A percentile compares a stretch with the other conserved stretches of the same genome.
Evolutionary conservation across 192 early-diverging fungal genomes (phyloP).

Genomic region (Backusella australiensis): DNA sequence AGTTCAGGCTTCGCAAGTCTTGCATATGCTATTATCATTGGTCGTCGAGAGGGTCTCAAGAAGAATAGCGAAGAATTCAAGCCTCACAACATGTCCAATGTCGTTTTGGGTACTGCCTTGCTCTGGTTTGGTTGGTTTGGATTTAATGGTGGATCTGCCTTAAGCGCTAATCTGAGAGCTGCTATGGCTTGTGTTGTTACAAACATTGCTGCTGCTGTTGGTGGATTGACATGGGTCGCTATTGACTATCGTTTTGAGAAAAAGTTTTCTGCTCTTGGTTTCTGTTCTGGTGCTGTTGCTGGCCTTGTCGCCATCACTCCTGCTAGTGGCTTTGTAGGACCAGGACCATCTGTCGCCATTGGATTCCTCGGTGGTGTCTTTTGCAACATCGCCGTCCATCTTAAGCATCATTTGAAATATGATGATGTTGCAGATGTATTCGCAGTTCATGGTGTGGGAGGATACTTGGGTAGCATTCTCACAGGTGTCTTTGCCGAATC

Average conservation of each 20-base stretch:
- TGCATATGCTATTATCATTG: slow-evolving; percentile 85
- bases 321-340: slow-evolving; percentile 82
- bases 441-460: slow-evolving; percentile 86
- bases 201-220: slow-evolving; percentile 81
- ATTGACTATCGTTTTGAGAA: slow-evolving; percentile 75
- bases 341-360: slow-evolving; percentile 79
- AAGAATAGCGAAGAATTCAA: slow-evolving; percentile 54
- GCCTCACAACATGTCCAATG: slow-evolving; percentile 91
- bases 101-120: slow-evolving; percentile 59
- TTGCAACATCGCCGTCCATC: slow-evolving; percentile 79
- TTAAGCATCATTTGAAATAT: slow-evolving; percentile 84
- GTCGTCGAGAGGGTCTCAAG: slow-evolving; percentile 76
- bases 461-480: slow-evolving; percentile 79
- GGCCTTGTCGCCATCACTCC: slow-evolving; percentile 95
- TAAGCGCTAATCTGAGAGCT: slow-evolving; percentile 79
- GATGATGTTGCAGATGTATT: slow-evolving; percentile 94
- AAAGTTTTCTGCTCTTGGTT: slow-evolving; percentile 88
- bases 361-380: slow-evolving; percentile 68
- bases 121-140: slow-evolving; percentile 44
- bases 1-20: slow-evolving; percentile 86
- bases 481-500: slow-evolving; percentile 91
- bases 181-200: slow-evolving; percentile 85
- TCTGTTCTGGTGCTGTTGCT: slow-evolving; percentile 92
- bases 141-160: slow-evolving; percentile 90
- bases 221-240: slow-evolving; percentile 81